These are phyloP conservation scores for Salvia hispanica DNA, from an alignment of 257 asterid species.

Conservation along the genomic window DNA sequence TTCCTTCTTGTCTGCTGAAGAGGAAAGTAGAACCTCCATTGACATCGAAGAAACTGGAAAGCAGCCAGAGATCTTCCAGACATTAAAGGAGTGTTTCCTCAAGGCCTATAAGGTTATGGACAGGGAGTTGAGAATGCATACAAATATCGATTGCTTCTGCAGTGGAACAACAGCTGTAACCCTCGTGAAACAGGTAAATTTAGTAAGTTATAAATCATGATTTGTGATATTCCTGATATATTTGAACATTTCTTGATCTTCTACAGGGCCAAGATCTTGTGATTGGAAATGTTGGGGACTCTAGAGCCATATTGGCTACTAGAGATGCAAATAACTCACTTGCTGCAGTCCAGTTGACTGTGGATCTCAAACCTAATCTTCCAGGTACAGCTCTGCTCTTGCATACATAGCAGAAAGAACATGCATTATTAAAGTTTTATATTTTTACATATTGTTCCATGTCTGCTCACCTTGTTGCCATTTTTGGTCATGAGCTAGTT, in stretches of 20 bases:
- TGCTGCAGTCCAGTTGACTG: conserved; percentile 75
- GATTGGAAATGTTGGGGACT: conserved; percentile 84
- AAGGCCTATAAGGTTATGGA: conserved; percentile 91
- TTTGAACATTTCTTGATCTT: conserved; percentile 11
- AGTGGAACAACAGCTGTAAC: conserved; percentile 97
- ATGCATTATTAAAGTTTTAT: background rate
- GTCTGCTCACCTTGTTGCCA: conserved; percentile 2
- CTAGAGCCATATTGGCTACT: conserved; percentile 83
- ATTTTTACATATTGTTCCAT: background rate
- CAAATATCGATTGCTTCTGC: conserved; percentile 83
- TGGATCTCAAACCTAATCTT: conserved; percentile 90
- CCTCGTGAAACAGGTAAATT: conserved; percentile 77
- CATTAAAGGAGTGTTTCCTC: conserved; percentile 74
- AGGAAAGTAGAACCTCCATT: conserved; percentile 54
- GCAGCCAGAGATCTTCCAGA: conserved; percentile 60
- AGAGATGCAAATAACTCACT: conserved; percentile 64
- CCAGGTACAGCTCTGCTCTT: conserved; percentile 57
- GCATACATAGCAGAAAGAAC: background rate
- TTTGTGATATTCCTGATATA: conserved; percentile 16
- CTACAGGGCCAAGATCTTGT: conserved; percentile 81
- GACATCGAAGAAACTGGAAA: conserved; percentile 59
- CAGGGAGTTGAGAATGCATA: conserved; percentile 67
- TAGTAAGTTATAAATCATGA: conserved; percentile 9
- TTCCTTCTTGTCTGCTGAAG: conserved; percentile 55
- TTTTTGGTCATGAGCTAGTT: background rate